Evolutionary conservation across 345 rosid species (phyloP), one percentile per base, ranked within the genome.

Genomic region (Diplotaxis tenuifolia): DNA sequence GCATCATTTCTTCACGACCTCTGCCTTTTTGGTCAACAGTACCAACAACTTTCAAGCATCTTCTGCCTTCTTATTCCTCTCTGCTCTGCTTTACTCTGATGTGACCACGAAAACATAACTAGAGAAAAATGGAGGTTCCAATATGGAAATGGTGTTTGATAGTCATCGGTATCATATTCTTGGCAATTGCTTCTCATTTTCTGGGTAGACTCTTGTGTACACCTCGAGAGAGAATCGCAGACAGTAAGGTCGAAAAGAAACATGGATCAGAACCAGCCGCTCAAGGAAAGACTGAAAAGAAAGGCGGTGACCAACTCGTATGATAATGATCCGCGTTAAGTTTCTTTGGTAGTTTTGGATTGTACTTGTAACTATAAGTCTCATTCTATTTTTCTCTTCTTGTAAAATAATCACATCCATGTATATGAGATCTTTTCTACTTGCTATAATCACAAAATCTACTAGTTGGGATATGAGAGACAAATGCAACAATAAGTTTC

Each of bases 141-240:
- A 68, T 75, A 18, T 75, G 74, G 74, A 6, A 62, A 42, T 75
- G 79, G 70, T 62, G 79, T 75, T 68, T 75, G 79, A 54, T 75
- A 25, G 59, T 68, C 9, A 1, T 68, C 53, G 28, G 38, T 2
- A 75, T 75, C 59, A 62, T 75, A 6, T 40, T 62, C 28, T 68
- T 75, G 59, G 79, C 74, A 1, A 3, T 75, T 68, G 58, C 52
- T 68, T 75, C 79, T 14, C 64, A 75, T 42, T 68, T 75, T 27
- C 6, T 68, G 0, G 79, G 65, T 15, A 40, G 40, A 40, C 4
- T 75, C 32, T 69, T 75, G 12, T 75, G 79, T 22, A 75, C 4
- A 36, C 70, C 79, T 34, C 70, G 79, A 38, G 79, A 75, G 59
- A 75, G 65, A 62, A 28, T 75, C 15, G 20, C 56, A 62, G 79